A percentile compares a stretch with the other conserved stretches of the same genome.
These are phyloP conservation scores for Cyclospora cayetanensis DNA, from an alignment of 169 alveolate genomes.

Conservation along the genomic window DNA sequence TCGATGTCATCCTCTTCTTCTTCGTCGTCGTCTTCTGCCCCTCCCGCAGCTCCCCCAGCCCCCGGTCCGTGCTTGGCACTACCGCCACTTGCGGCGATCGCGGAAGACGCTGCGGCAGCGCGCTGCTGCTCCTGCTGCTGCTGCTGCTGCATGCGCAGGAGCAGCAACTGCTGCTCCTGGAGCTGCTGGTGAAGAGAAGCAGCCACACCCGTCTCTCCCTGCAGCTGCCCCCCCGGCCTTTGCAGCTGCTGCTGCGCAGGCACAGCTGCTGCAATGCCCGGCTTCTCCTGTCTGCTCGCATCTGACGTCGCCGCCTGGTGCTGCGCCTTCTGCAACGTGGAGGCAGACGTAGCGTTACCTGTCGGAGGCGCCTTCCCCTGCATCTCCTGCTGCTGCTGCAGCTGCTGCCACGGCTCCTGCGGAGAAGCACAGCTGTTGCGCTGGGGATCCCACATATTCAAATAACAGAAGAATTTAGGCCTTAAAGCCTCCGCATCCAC, in stretches of 20 bases:
- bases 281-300: constrained; percentile 47
- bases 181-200: constrained; percentile 67
- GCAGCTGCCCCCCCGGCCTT: constrained; percentile 37
- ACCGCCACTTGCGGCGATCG: constrained; percentile 26
- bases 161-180: constrained; percentile 61
- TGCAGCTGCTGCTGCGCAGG: constrained; percentile 54
- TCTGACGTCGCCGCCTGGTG: constrained; percentile 36
- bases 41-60: constrained; percentile 40
- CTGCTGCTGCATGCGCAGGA: constrained; percentile 62
- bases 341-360: constrained; percentile 38
- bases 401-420: constrained; percentile 73
- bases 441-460: constrained; percentile 63
- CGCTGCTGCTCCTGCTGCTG: constrained; percentile 66
- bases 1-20: constrained; percentile 62
- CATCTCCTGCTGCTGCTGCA: constrained; percentile 45
- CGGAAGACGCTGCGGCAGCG: constrained; percentile 10
- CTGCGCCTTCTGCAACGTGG: constrained; percentile 20
- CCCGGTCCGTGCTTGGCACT: constrained; percentile 12
- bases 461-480: constrained; percentile 58
- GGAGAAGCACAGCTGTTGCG: constrained; percentile 56
- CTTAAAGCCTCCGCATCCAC: constrained; percentile 65
- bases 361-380: constrained; percentile 51
- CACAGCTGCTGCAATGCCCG: background rate
- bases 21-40: constrained; percentile 60
- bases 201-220: constrained; percentile 32